Evolutionary conservation across 2,329 filamentous ascomycete species (phyloP), one percentile per base, ranked within the genome.

Genomic region (Orbilia brochopaga): DNA sequence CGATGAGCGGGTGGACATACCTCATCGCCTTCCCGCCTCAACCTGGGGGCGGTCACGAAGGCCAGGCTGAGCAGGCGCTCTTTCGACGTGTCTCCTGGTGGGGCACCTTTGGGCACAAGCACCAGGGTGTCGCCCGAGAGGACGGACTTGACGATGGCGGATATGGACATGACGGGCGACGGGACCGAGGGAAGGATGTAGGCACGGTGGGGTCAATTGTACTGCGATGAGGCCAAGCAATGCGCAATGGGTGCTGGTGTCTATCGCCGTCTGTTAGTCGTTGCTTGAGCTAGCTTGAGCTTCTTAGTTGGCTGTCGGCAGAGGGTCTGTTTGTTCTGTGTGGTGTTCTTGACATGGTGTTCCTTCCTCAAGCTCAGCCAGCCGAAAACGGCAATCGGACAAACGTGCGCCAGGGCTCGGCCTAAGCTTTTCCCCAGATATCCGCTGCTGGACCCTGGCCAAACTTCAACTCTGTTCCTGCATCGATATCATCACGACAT

Each of bases 21-120:
- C 82, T 97, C 92, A 78, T 97, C 93, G 66, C 90, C 92, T 76
- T 97, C 92, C 80, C 91, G 88, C 82, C 85, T 88, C 79, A 97
- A 80, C 78, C 92, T 88, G 2, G 94, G 94, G 55, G 92, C 92
- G 69, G 88, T 90, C 76, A 97, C 92, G 81, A 92, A 97, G 77
- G 94, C 94, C 75, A 99, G 84, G 78, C 92, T 96, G 77, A 99
- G 56, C 19, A 57, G 21, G 51, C 23, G 37, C 57, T 72, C 67
- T 35, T 72, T 65, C 13, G 59, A 52, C n/a, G 60, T 13, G n/a
- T 72, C 67, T 37, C 60, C 60, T 6, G 40, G 50, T 30, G 59
- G 42, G 32, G 66, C 46, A 35, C 50, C 55, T 46, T 61, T 72
- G 55, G 67, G 60, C 15, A 65, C n/a, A 6, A 72, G 56, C 40